These are phyloP conservation scores for Tolypocladium nubicola DNA, from an alignment of 2,329 filamentous ascomycete genomes.

Conservation along the genomic window DNA sequence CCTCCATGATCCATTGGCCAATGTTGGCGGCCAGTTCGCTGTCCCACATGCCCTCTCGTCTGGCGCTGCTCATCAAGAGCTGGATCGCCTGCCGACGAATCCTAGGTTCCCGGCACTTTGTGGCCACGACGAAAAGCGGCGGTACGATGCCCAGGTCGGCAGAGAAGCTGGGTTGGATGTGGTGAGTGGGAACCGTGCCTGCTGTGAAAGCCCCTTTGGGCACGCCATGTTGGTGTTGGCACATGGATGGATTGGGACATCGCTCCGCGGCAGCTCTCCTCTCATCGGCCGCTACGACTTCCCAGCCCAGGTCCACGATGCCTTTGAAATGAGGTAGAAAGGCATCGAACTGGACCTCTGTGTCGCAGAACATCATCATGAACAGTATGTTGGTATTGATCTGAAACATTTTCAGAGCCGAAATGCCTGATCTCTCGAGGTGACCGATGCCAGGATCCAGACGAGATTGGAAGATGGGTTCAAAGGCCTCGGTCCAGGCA, in stretches of 20 bases:
- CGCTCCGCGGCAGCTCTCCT: conserved; percentile 33
- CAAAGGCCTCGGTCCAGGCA: conserved; percentile 46
- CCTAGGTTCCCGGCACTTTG: conserved; percentile 49
- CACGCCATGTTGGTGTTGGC: conserved; percentile 24
- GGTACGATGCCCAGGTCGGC: conserved; percentile 55
- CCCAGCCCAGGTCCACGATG: conserved; percentile 46
- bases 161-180: conserved; percentile 52
- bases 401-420: conserved; percentile 52
- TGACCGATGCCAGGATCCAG: conserved; percentile 35
- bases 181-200: conserved; percentile 31
- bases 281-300: conserved; percentile 50
- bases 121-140: conserved; percentile 55
- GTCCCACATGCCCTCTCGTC: conserved; percentile 62
- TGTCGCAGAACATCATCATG: conserved; percentile 48
- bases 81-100: conserved; percentile 51
- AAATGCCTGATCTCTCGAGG: conserved; percentile 49
- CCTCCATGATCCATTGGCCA: conserved; percentile 41
- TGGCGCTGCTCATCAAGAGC: conserved; percentile 46
- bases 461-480: conserved; percentile 40
- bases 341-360: conserved; percentile 46
- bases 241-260: conserved; percentile 32
- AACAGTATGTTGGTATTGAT: conserved; percentile 47
- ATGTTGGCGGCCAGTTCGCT: conserved; percentile 47
- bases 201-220: conserved; percentile 26
- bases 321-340: conserved; percentile 40